These are phyloP conservation scores for Hypoxylon rubiginosum DNA, from an alignment of 2,329 filamentous ascomycete genomes.

Conservation along the genomic window DNA sequence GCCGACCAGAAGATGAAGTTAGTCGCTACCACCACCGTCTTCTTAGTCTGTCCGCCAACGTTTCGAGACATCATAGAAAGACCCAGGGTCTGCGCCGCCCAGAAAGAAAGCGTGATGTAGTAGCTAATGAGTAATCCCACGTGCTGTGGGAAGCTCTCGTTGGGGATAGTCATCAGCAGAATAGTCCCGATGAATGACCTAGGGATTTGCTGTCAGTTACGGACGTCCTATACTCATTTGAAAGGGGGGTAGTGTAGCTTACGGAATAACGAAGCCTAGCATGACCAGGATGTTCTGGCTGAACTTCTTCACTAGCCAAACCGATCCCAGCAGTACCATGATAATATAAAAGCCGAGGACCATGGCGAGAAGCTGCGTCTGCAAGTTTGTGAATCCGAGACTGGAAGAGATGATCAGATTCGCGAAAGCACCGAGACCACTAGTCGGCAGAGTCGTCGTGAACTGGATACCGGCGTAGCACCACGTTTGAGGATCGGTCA, in stretches of 20 bases:
- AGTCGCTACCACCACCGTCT: slow-evolving; percentile 74
- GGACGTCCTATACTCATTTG: neutral
- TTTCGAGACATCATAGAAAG: slow-evolving; percentile 78
- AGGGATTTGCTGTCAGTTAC: slow-evolving; percentile 7
- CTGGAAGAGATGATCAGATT: slow-evolving; percentile 77
- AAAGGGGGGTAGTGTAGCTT: slow-evolving; percentile 50
- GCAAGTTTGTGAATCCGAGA: slow-evolving; percentile 74
- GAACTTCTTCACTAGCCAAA: slow-evolving; percentile 76
- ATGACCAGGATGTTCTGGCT: slow-evolving; percentile 78
- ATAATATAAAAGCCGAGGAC: slow-evolving; percentile 82
- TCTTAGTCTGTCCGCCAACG: slow-evolving; percentile 80
- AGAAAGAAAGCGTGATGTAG: slow-evolving; percentile 83
- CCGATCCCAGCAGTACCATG: slow-evolving; percentile 73
- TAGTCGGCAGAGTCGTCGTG: slow-evolving; percentile 80
- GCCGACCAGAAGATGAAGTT: slow-evolving; percentile 79
- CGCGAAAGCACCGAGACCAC: slow-evolving; percentile 78
- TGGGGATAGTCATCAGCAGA: slow-evolving; percentile 76
- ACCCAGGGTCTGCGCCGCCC: slow-evolving; percentile 77
- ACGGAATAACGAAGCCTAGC: slow-evolving; percentile 75
- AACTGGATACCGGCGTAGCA: slow-evolving; percentile 75
- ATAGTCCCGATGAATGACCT: slow-evolving; percentile 79
- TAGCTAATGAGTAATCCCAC: slow-evolving; percentile 79
- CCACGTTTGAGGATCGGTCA: slow-evolving; percentile 76
- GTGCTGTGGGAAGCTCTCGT: slow-evolving; percentile 68
- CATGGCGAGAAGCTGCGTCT: slow-evolving; percentile 82